These are phyloP conservation scores for Saccharomycopsis sp. DNA, from an alignment of 805 yeast genomes.

Conservation along the genomic window DNA sequence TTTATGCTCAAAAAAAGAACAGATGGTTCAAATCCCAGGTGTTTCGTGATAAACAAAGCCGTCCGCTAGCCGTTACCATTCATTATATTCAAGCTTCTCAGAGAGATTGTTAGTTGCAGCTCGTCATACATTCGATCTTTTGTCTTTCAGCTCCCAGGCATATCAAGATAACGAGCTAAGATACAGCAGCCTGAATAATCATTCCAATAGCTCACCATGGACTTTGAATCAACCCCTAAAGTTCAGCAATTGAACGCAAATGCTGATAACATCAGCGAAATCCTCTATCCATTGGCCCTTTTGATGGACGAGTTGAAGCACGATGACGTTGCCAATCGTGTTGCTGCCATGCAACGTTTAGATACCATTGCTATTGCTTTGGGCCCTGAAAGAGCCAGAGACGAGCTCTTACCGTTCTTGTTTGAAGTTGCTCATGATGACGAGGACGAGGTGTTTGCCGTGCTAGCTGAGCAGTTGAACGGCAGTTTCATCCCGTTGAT, in stretches of 20 bases:
- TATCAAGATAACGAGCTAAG: too few species aligned
- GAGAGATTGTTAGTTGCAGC: background rate
- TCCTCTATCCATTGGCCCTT: conserved; percentile 85
- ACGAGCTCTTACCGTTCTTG: conserved; percentile 84
- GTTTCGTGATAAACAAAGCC: conserved; percentile 1
- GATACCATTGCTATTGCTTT: conserved; percentile 92
- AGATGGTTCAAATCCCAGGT: background rate
- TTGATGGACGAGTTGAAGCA: conserved; percentile 95
- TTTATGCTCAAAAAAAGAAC: background rate
- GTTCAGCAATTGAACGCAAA: background rate
- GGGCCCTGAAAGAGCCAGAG: conserved; percentile 88
- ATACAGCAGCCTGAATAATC: too few species aligned
- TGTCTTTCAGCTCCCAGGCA: background rate
- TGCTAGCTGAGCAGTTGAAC: conserved; percentile 75
- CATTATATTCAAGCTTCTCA: too few species aligned
- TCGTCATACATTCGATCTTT: background rate
- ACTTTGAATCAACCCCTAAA: conserved; percentile 5
- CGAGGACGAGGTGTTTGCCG: conserved; percentile 96
- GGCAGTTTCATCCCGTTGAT: conserved; percentile 82
- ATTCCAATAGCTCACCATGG: conserved; percentile 5
- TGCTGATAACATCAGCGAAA: conserved; percentile 18
- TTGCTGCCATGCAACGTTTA: conserved; percentile 88
- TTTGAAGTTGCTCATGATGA: conserved; percentile 87
- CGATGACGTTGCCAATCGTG: conserved; percentile 90
- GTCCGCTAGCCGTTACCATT: too few species aligned